Evolutionary conservation across 371 early-diverging fungal genomes (phyloP).

Genomic region (Mucor piriformis): DNA sequence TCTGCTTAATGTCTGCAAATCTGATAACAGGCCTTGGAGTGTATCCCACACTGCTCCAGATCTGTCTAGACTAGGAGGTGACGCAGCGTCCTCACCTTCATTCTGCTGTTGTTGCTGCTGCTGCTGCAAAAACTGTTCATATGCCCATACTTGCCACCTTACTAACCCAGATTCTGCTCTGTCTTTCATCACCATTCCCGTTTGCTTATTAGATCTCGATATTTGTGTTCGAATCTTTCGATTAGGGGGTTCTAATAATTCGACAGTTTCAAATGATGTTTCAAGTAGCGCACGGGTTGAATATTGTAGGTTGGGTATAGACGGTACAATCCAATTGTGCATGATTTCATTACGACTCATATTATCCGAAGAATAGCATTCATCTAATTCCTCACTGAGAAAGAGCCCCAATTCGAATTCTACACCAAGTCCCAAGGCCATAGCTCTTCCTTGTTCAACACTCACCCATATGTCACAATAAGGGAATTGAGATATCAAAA

Average conservation of each 20-base stretch:
- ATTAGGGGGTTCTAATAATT: constrained; percentile 10
- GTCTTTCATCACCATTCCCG: constrained; percentile 46
- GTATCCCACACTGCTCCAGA: constrained; percentile 45
- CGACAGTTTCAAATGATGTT: constrained; percentile 21
- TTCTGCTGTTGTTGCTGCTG: neutral
- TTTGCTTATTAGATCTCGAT: constrained; percentile 25
- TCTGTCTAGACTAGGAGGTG: constrained; percentile 4
- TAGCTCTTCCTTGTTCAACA: constrained; percentile 31
- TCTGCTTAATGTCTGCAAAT: constrained; percentile 34
- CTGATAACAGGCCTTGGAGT: constrained; percentile 42
- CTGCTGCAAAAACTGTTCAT: constrained; percentile 38
- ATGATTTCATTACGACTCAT: constrained; percentile 38
- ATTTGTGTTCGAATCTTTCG: constrained; percentile 46
- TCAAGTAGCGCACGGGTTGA: constrained; percentile 49
- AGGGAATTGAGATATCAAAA: constrained; percentile 40
- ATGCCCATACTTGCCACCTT: constrained; percentile 42
- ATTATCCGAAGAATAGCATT: constrained; percentile 35
- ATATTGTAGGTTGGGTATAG: constrained; percentile 40
- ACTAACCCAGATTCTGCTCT: constrained; percentile 43
- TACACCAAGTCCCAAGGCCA: constrained; percentile 38
- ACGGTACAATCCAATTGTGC: constrained; percentile 48
- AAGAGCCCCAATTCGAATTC: constrained; percentile 27
- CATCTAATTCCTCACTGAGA: constrained; percentile 18
- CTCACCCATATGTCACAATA: constrained; percentile 51
- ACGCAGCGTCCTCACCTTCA: neutral